Base-by-base conservation (phyloP, 352 stramenopile genomes). In the Globisporangium solare region DNA sequence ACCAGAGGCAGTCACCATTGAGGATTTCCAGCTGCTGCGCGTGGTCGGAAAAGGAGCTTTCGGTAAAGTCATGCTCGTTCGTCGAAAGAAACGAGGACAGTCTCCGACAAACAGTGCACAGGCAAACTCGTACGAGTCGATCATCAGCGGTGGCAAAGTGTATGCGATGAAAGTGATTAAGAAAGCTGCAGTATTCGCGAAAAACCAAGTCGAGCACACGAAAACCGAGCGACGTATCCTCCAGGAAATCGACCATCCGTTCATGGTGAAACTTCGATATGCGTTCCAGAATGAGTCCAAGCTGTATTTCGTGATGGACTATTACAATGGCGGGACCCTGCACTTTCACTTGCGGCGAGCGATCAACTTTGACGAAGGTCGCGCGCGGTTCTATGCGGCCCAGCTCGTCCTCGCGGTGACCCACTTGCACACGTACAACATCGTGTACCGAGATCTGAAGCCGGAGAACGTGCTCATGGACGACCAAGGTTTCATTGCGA, bases 1-100 rank as follows among this genome's bases (percentile, higher is more conserved):
- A 20, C 46, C 20, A 3, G 49, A 62, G 24, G 40, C 57, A 14
- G 58, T 63, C 24, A 58, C 50, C 8, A 67, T 52, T 22, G 37
- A 60, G 46, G 41, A 46, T 22, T 52, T 54, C 32, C 88, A 99
- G 58, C 68, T 99, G 3, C 75, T 99, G 21, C 95, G 92, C 22
- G 95, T 99, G 3, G 96, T 99, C 14, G 97, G 97, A 5, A 96
- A 97, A 64, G 97, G 97, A 27, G 93, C 93, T 1, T 99, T 98
- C 67, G 95, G 95, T 18, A 98, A 98, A 61, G 96, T 98, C 13
- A 92, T 96, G 76, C 60, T 95, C 27, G 88, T 95, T 7, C 69
- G 79, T 18, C 48, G 54, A 21, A 76, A 88, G 47, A 91, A 89
- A 46, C 45, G 41, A 46, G 66, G 62, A 42, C 35, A 22, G 2